These are phyloP conservation scores for Diaporthe australafricana DNA, from an alignment of 2,329 filamentous ascomycete genomes.

Conservation along the genomic window DNA sequence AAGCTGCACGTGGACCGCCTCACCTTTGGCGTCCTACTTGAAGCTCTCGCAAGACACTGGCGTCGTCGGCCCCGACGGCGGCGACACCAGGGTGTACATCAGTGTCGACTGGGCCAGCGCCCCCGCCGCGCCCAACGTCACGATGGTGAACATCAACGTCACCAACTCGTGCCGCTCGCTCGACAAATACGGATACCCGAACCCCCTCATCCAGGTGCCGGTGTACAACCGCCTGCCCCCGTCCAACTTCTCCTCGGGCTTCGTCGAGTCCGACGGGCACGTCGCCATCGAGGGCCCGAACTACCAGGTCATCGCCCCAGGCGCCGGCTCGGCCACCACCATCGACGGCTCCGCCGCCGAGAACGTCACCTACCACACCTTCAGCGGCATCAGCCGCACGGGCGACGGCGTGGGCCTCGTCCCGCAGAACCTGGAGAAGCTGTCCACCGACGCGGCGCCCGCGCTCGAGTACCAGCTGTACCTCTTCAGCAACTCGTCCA, in stretches of 20 bases:
- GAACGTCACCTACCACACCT: constrained; percentile 60
- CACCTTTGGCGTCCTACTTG: constrained; percentile 61
- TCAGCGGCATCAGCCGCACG: constrained; percentile 68
- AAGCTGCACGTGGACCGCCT: constrained; percentile 64
- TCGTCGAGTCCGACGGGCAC: constrained; percentile 71
- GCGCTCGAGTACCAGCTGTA: constrained; percentile 72
- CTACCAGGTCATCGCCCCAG: constrained; percentile 55
- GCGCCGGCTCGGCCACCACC: constrained; percentile 41
- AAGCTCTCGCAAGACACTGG: constrained; percentile 62
- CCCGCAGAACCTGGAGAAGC: constrained; percentile 62
- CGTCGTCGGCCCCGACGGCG: constrained; percentile 58
- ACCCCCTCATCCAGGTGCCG: constrained; percentile 65
- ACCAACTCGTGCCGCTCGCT: constrained; percentile 58
- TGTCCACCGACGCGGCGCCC: constrained; percentile 61
- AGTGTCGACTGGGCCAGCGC: constrained; percentile 66
- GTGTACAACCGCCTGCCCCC: constrained; percentile 63
- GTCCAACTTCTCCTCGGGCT: constrained; percentile 65
- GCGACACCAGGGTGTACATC: constrained; percentile 64
- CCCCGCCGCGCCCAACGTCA: constrained; percentile 52
- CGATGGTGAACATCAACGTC: constrained; percentile 64
- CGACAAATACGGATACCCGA: constrained; percentile 54
- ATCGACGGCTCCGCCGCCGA: constrained; percentile 23
- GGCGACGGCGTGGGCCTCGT: constrained; percentile 67
- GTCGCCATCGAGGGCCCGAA: constrained; percentile 67
- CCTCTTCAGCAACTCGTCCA: constrained; percentile 64